A percentile compares a stretch with the other conserved stretches of the same genome.
Conservation (phyloP, 169 alveolate genomes). For the Amoebophrya sp. region DNA sequence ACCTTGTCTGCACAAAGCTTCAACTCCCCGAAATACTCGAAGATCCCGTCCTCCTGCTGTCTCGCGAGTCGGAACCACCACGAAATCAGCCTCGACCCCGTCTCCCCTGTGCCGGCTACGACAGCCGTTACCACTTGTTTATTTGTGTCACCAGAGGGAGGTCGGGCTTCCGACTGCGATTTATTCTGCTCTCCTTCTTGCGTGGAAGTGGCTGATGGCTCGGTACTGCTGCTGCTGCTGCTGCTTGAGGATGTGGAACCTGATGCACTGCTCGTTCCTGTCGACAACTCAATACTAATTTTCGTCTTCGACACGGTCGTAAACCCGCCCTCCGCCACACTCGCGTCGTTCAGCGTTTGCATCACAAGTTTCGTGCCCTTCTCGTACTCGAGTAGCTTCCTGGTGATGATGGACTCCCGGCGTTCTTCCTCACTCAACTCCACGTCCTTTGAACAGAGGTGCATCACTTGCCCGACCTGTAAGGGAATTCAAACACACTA, state of each 20-base stretch:
- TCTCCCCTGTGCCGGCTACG: not conserved
- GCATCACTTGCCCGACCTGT: not conserved
- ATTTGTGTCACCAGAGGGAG: not conserved
- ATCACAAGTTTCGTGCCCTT: no score
- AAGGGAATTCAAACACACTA: no score
- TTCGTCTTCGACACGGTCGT: no score
- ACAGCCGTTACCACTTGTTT: not conserved
- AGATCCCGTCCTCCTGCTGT: not conserved
- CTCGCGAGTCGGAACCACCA: not conserved
- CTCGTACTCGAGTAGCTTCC: not conserved
- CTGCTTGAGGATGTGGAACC: no score
- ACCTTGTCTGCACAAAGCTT: no score
- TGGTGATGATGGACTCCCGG: not conserved
- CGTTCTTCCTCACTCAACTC: not conserved
- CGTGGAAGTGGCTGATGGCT: no score
- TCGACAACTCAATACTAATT: no score
- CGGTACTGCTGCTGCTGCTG: no score
- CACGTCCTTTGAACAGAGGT: not conserved
- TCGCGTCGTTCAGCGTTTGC: not conserved
- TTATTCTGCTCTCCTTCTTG: not conserved
- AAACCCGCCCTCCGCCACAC: no score
- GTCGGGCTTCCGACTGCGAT: no score
- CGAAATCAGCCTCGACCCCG: not conserved
- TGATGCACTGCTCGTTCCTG: no score
- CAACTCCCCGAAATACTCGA: not conserved